Conservation (phyloP, 345 rosid genomes). For the Gossypium turneri region DNA sequence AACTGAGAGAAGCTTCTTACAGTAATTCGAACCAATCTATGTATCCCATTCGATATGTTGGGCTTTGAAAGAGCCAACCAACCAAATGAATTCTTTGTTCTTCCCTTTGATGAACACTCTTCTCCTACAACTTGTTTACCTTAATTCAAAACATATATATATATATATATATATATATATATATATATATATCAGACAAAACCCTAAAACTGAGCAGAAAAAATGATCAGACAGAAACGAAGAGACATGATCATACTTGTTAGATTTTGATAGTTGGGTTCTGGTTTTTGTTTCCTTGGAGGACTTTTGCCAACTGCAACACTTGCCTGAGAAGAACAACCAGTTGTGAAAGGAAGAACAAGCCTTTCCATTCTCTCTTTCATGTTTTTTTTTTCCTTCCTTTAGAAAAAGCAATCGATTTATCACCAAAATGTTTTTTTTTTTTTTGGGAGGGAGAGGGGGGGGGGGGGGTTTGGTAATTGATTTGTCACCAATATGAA, state of each 20-base stretch:
- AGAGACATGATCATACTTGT: slow-evolving; percentile 1
- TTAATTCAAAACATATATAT: neutral
- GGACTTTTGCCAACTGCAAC: slow-evolving; percentile 14
- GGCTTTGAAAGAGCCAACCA: slow-evolving; percentile 10
- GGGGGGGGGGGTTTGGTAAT: too few relatives aligned
- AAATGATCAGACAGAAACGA: neutral
- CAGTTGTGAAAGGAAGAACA: slow-evolving; percentile 2
- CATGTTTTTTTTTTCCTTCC: neutral
- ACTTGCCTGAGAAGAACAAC: slow-evolving; percentile 11
- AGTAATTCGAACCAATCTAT: slow-evolving; percentile 6
- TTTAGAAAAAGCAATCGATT: neutral
- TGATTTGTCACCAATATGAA: neutral
- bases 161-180: too few relatives aligned
- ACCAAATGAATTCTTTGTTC: slow-evolving; percentile 6
- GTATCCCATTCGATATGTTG: slow-evolving; percentile 13
- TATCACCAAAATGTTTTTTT: neutral
- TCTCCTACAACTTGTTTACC: slow-evolving; percentile 3
- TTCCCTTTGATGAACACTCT: slow-evolving; percentile 9
- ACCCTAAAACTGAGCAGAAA: neutral
- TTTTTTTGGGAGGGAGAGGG: too few relatives aligned
- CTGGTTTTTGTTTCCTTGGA: slow-evolving; percentile 2
- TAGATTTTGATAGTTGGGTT: neutral
- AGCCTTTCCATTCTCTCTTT: slow-evolving; percentile 12
- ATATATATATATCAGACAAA: neutral
- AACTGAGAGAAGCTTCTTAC: slow-evolving; percentile 15